Percentiles rank a stretch among this genome's conserved stretches.
phyloP scores from a whole-genome alignment of 495 filamentous ascomycete genomes.

The Aspergillus heteromorphus region DNA sequence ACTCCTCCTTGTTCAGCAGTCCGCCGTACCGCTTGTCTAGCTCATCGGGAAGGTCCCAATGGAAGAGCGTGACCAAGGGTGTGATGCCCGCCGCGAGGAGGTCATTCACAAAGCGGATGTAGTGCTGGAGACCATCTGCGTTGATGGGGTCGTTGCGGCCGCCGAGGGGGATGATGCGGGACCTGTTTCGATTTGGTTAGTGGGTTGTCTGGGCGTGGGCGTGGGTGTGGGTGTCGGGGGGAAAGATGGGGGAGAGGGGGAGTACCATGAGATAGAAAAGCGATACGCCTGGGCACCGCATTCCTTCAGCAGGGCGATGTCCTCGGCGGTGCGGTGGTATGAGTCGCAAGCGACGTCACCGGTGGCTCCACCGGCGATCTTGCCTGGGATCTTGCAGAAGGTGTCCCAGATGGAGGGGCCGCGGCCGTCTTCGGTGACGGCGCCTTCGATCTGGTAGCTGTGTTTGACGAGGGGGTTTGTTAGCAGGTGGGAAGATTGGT shows the following conservation, averaged over 20 bases:
- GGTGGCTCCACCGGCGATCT: conserved; percentile 65
- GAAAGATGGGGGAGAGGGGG: background rate
- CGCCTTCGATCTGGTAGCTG: conserved; percentile 76
- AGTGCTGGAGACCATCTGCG: conserved; percentile 44
- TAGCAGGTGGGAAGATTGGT: conserved; percentile 1
- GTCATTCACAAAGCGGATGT: conserved; percentile 44
- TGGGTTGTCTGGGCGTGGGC: conserved; percentile 24
- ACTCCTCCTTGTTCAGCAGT: conserved; percentile 47
- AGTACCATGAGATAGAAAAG: conserved; percentile 70
- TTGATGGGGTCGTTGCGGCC: conserved; percentile 44
- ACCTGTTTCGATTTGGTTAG: conserved; percentile 46
- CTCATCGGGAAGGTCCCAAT: conserved; percentile 51
- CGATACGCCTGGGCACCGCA: conserved; percentile 62
- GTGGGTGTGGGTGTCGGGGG: conserved; percentile 30
- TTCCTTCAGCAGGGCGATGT: conserved; percentile 65
- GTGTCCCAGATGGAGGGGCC: conserved; percentile 74
- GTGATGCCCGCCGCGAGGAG: conserved; percentile 45
- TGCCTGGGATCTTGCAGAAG: conserved; percentile 67
- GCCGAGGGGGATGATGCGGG: conserved; percentile 62
- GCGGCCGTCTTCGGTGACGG: conserved; percentile 59
- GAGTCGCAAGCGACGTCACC: conserved; percentile 71
- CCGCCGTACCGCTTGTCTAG: conserved; percentile 49
- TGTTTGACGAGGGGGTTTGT: conserved; percentile 1
- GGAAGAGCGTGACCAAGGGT: conserved; percentile 48
- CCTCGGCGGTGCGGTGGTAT: conserved; percentile 66